These are phyloP conservation scores for Kazachstania bromeliacearum DNA, from an alignment of 805 yeast species.

Conservation along the genomic window DNA sequence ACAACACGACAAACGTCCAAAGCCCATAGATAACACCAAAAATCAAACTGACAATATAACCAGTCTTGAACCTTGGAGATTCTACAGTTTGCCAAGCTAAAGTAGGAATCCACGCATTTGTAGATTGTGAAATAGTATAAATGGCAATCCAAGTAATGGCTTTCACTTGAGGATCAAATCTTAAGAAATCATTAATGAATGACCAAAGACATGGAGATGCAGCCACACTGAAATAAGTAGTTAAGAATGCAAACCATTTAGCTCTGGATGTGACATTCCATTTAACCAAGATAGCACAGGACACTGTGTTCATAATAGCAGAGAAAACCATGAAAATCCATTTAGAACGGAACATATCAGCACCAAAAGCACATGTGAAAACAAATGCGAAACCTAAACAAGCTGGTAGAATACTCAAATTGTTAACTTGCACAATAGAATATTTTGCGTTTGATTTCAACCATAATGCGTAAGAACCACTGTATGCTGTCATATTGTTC, in stretches of 20 bases:
- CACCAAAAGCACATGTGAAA: conserved; percentile 37
- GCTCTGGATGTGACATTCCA: conserved; percentile 52
- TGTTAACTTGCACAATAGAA: conserved; percentile 37
- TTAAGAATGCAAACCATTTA: conserved; percentile 56
- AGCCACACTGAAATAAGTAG: conserved; percentile 54
- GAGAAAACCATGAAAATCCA: conserved; percentile 47
- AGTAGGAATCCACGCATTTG: conserved; percentile 51
- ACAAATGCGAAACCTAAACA: conserved; percentile 47
- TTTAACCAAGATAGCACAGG: conserved; percentile 45
- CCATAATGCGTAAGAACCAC: conserved; percentile 57
- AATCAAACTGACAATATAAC: conserved; percentile 43
- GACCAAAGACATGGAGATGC: conserved; percentile 55
- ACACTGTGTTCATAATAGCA: conserved; percentile 43
- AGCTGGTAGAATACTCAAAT: conserved; percentile 47
- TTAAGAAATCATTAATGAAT: conserved; percentile 46
- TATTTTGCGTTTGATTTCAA: conserved; percentile 40
- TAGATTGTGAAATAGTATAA: conserved; percentile 49
- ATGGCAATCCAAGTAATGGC: conserved; percentile 49
- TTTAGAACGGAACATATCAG: conserved; percentile 41
- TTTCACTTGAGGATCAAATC: conserved; percentile 47
- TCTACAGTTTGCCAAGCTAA: conserved; percentile 48
- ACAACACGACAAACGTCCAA: conserved; percentile 45
- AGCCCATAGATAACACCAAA: conserved; percentile 37
- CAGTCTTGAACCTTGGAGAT: conserved; percentile 46
- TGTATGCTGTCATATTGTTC: conserved; percentile 49